Conservation (phyloP, 371 early-diverging fungal species). For the Rhizoclosmatium hyalinum region DNA sequence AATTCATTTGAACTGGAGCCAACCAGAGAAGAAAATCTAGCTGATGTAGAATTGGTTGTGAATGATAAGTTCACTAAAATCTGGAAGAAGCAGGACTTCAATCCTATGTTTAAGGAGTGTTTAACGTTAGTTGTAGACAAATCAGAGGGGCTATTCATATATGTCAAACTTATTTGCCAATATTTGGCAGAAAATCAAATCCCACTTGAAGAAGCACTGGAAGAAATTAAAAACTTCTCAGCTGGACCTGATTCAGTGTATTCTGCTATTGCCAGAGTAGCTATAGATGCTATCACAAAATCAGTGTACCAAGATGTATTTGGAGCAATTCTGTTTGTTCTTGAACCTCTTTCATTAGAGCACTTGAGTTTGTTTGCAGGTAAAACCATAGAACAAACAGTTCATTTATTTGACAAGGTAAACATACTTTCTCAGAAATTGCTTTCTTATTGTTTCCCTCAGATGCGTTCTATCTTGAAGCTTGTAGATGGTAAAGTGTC, state of each 20-base stretch:
- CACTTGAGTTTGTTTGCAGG: too few species aligned
- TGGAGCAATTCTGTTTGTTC: background rate
- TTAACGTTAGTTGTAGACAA: background rate
- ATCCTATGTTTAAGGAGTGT: background rate
- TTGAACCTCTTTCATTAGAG: background rate
- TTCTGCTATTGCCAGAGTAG: background rate
- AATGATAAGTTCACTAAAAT: background rate
- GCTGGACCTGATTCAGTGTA: slow-evolving; percentile 6
- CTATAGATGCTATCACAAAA: background rate
- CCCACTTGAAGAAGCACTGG: background rate
- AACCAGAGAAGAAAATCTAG: slow-evolving; percentile 4
- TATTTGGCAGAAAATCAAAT: background rate
- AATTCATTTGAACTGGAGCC: background rate
- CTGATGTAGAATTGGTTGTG: background rate
- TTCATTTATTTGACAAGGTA: too few species aligned
- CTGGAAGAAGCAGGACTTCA: background rate
- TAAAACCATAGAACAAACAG: too few species aligned
- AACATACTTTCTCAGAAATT: too few species aligned
- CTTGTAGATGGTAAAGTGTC: too few species aligned
- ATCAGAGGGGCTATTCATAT: slow-evolving; percentile 14
- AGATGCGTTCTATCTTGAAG: too few species aligned
- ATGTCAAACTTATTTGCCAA: slow-evolving; percentile 1
- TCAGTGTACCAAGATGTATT: background rate
- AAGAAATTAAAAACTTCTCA: background rate
- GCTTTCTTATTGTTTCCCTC: too few species aligned